phyloP scores from a whole-genome alignment of 2,329 filamentous ascomycete genomes.

The Aspergillus novofumigatus region DNA sequence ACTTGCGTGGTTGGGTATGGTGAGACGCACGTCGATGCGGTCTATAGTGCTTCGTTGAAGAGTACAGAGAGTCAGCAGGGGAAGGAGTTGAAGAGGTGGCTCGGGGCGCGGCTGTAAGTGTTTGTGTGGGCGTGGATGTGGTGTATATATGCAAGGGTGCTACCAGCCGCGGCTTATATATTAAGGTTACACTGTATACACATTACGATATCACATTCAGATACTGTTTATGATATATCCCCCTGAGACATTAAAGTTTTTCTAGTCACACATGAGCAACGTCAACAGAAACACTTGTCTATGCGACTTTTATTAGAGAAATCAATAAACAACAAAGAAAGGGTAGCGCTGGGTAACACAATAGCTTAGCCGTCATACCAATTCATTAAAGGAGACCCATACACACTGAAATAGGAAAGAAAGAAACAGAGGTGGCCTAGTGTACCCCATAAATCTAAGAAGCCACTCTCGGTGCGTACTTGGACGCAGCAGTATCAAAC shows the following conservation, averaged over 20 bases:
- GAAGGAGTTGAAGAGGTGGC: slow-evolving; percentile 25
- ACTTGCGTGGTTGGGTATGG: slow-evolving; percentile 24
- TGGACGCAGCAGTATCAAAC: slow-evolving; percentile 80
- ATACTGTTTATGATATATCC: neutral
- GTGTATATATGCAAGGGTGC: neutral
- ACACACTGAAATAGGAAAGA: slow-evolving; percentile 8
- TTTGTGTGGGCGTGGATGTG: neutral
- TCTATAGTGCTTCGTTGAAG: slow-evolving; percentile 18
- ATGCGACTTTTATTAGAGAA: neutral
- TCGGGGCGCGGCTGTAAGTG: slow-evolving; percentile 23
- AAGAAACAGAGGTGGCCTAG: neutral
- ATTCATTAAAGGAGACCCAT: slow-evolving; percentile 17
- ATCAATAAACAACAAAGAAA: neutral
- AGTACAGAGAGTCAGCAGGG: slow-evolving; percentile 25
- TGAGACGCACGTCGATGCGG: slow-evolving; percentile 28
- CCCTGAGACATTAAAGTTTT: neutral
- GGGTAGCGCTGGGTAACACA: slow-evolving; percentile 11
- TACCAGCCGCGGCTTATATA: neutral
- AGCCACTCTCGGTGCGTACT: slow-evolving; percentile 77
- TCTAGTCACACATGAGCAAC: neutral
- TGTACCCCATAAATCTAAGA: slow-evolving; percentile 15
- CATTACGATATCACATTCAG: neutral
- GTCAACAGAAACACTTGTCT: neutral
- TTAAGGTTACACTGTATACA: neutral
- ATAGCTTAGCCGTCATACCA: slow-evolving; percentile 16